A percentile compares a stretch with the other conserved stretches of the same genome.
phyloP scores from a whole-genome alignment of 257 asterid species.

The Nicotiana undulata region DNA sequence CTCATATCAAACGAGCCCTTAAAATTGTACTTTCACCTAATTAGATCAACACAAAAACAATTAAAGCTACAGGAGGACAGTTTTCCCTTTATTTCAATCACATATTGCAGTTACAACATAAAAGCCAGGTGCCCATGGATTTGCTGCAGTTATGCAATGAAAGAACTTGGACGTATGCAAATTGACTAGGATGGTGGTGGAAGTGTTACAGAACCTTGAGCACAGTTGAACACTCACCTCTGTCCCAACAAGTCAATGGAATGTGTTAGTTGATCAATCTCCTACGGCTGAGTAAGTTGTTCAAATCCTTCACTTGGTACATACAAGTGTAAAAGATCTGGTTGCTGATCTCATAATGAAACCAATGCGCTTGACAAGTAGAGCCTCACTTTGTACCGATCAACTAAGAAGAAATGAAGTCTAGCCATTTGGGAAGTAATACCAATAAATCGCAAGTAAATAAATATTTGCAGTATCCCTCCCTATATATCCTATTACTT shows the following conservation, averaged over 20 bases:
- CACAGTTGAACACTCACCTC: not conserved
- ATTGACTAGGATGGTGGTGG: not conserved
- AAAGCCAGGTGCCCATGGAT: not conserved
- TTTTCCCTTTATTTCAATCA: not conserved
- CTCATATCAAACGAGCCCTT: too few relatives aligned
- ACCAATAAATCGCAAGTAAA: not conserved
- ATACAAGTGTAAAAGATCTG: not conserved
- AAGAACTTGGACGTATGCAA: not conserved
- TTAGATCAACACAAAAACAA: too few relatives aligned
- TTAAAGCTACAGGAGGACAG: too few relatives aligned
- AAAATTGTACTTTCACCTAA: too few relatives aligned
- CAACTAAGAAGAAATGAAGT: not conserved
- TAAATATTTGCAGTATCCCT: not conserved
- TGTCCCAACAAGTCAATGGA: not conserved
- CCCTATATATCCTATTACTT: not conserved
- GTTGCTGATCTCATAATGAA: not conserved
- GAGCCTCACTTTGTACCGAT: not conserved
- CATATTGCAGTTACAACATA: not conserved
- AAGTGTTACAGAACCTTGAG: not conserved
- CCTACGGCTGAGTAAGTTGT: not conserved
- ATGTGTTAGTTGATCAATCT: slow-evolving; percentile 1
- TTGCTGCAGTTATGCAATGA: not conserved
- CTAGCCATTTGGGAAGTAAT: not conserved
- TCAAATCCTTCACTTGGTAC: not conserved
- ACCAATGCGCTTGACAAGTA: not conserved